Conservation (phyloP, 2,329 filamentous ascomycete genomes). For the Fusarium dimerum region DNA sequence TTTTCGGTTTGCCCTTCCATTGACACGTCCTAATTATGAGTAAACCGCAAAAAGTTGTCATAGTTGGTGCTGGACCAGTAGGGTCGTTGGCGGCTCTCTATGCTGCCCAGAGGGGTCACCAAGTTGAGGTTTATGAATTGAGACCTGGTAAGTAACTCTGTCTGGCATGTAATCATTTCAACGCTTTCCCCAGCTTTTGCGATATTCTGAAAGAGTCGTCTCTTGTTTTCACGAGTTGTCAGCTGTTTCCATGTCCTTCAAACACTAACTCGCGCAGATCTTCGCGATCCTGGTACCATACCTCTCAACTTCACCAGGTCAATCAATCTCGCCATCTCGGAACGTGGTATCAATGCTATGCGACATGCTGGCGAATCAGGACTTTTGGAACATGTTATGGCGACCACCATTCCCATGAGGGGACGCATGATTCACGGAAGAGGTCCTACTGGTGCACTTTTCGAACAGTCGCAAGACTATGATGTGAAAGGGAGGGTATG, state of each 20-base stretch:
- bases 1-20: background rate
- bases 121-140: constrained; percentile 93
- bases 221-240: background rate
- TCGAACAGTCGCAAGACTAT: constrained; percentile 84
- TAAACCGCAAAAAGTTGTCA: constrained; percentile 66
- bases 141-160: constrained; percentile 69
- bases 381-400: constrained; percentile 73
- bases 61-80: constrained; percentile 92
- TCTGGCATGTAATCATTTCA: background rate
- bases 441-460: constrained; percentile 64
- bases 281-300: constrained; percentile 77
- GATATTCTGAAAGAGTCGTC: background rate
- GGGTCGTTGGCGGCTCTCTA: constrained; percentile 91
- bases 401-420: constrained; percentile 85
- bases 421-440: constrained; percentile 93
- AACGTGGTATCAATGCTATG: constrained; percentile 90
- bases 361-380: constrained; percentile 64
- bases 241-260: constrained; percentile 1
- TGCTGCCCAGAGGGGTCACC: constrained; percentile 81
- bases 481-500: constrained; percentile 83
- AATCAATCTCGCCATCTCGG: constrained; percentile 95
- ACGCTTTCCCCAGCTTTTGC: background rate
- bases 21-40: constrained; percentile 32
- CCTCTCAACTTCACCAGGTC: constrained; percentile 96
- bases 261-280: constrained; percentile 58